Evolutionary conservation across 2,329 filamentous ascomycete species (phyloP), one percentile per base, ranked within the genome.

Genomic region (Colletotrichum limetticola): DNA sequence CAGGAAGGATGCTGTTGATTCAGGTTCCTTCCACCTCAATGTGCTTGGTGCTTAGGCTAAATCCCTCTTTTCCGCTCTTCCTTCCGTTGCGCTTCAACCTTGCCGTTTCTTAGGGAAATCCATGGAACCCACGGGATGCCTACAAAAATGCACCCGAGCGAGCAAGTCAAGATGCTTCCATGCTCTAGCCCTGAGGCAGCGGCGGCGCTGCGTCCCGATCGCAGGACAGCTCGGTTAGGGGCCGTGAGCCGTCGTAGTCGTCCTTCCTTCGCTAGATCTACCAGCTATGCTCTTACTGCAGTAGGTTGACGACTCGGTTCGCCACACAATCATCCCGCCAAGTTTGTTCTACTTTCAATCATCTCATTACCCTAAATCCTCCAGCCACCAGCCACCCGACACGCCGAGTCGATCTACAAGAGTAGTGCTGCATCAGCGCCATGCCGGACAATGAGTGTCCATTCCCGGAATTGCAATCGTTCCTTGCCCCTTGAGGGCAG

Each of bases 201-300:
- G 62, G 61, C 68, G 62, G 63, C 32, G 68, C 56, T 66, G 62
- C 46, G 37, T 61, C 57, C 67, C 67, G 56, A 59, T 62, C 42
- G 62, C 62, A 42, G 67, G 61, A 22, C 56, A 19, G 22, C 30
- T 30, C 53, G 66, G 62, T 37, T 46, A 55, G 32, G 67, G 30
- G 28, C 28, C 30, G 56, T 32, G 6, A n/a, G 56, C 67, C 11
- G 1, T 35, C 11, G 1, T 35, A 11, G 32, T 12, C 32, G 32
- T 35, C 32, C 9, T 35, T 35, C 32, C 4, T 35, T 12, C 4
- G 32, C 32, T 35, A 11, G 32, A 12, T 35, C 32, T 35, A 35
- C 32, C 32, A 35, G 32, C 32, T 12, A 4, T 1, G 3, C 32
- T 35, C 32, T 35, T 1, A 35, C 32, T 12, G 32, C 32, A 35